Base-by-base conservation (phyloP, 2,329 filamentous ascomycete genomes). In the Chrysosporium queenslandicum region DNA sequence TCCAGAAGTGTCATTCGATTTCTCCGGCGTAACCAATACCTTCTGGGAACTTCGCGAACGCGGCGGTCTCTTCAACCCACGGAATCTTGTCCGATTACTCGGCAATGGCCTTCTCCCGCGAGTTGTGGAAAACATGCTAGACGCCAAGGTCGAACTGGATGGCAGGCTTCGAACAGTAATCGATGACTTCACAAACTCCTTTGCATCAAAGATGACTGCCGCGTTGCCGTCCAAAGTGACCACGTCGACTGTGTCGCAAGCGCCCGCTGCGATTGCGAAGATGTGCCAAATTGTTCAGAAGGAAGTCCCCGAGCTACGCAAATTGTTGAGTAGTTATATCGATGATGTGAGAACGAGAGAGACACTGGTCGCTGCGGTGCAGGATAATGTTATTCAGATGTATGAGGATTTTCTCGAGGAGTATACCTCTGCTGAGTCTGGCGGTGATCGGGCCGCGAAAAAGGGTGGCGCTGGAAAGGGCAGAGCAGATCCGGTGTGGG, bases 81-180 rank as follows among this genome's bases (percentile, higher is more conserved):
- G 76, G 37, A 80, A 78, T 46, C 76, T 83, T 41, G 74, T 83
- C 58, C 75, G 77, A 0, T 68, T 84, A 9, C 75, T 81, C 50
- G 75, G 77, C 25, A 71, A 74, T 32, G 74, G 76, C 8, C 74
- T 85, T 2, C 68, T 85, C 27, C 82, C 82, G 0, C 78, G 78
- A 42, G 81, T 85, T 2, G 79, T 85, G 0, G 80, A 84, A 62
- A 84, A 84, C 62, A 85, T 85, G 81, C 74, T 85, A 14, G 82
- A 85, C 61, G 82, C 82, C 18, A 85, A 85, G 67, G 80, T 79
- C 9, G 81, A 85, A 63, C 72, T 85, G 0, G 82, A 85, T 58
- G 79, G 78, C 0, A 71, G 77, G 6, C 70, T 85, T 6, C 69
- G 82, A 37, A 77, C 75, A 4, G 78, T 80, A 1, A 85, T 85